Base-by-base conservation (phyloP, 805 yeast species). In the Metschnikowia sp. region DNA sequence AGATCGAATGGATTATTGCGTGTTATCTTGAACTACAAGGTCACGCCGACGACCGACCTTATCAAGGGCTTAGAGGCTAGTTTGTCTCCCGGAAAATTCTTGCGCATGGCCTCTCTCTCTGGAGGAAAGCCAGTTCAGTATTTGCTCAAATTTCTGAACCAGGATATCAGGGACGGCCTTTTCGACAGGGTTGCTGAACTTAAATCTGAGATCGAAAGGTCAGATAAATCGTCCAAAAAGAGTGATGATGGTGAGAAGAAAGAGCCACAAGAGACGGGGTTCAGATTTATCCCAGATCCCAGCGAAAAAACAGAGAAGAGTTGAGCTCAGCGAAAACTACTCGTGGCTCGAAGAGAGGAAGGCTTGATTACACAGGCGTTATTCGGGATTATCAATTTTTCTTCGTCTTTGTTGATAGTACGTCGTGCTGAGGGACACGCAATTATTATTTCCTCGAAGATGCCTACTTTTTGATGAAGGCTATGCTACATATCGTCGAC, bases 31-130 rank as follows among this genome's bases (percentile, higher is more conserved):
- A 94, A 94, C 65, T 69, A 83, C 40, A 85, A 88, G 13, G 70
- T 94, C 33, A 72, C 77, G 0, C 68, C 76, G 36, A 81, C 81
- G 6, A 78, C 89, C 18, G 81, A 83, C 51, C 69, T 89, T 2
- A 69, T 78, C 49, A 81, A 82, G 60, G 99, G 98, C 0, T 83
- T 92, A 76, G 87, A 88, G 50, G 86, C 95, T 35, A 91, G 97
- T 9, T 66, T 90, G 56, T 75, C 82, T 11, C 83, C 95, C 26
- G 96, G 90, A 40, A 91, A 89, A 64, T 92, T 86, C 62, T 72
- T 91, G 29, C 77, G 98, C 57, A 66, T 88, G 39, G 77, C 88
- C 32, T 82, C 88, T 22, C 69, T 86, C 9, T 83, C 84, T 49
- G 82, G 79, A 39, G 82, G 79, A 0, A 72, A 74, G 47, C 96